Conservation (phyloP, 495 filamentous ascomycete genomes). For the Tuber indicum region DNA sequence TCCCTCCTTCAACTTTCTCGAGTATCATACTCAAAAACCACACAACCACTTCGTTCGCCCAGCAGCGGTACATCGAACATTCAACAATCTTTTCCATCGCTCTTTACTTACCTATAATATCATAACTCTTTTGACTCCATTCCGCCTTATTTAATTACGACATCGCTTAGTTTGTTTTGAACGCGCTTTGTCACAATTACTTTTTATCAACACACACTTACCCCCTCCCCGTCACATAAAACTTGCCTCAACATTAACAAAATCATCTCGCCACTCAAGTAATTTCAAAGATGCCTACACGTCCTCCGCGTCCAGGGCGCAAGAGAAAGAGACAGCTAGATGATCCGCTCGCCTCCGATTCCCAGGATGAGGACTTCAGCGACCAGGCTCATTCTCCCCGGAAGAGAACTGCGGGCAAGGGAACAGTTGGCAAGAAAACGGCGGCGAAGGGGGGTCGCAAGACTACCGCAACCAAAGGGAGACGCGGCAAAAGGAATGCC, state of each 20-base stretch:
- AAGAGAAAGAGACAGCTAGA: conserved; percentile 31
- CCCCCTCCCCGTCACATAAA: conserved; percentile 12
- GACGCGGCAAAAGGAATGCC: conserved; percentile 17
- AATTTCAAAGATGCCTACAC: neutral
- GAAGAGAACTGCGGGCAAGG: conserved; percentile 7
- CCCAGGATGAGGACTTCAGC: conserved; percentile 27
- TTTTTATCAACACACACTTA: conserved; percentile 7
- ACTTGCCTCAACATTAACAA: conserved; percentile 14
- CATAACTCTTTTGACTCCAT: neutral
- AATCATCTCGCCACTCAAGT: conserved; percentile 8
- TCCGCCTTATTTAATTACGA: neutral
- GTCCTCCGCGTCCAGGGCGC: conserved; percentile 14
- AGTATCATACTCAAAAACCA: conserved; percentile 1
- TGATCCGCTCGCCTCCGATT: conserved; percentile 32
- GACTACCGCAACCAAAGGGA: conserved; percentile 2
- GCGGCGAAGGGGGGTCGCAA: conserved; percentile 27
- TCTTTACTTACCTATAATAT: neutral
- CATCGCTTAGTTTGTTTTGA: conserved; percentile 6
- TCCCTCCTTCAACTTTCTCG: conserved; percentile 1
- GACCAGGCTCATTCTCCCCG: conserved; percentile 21
- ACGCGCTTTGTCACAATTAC: conserved; percentile 4
- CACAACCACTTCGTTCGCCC: neutral
- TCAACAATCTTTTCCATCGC: neutral
- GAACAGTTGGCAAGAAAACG: conserved; percentile 15
- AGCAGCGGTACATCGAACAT: neutral